Evolutionary conservation across 2,329 filamentous ascomycete genomes (phyloP).

Genomic region (Colletotrichum navitas): DNA sequence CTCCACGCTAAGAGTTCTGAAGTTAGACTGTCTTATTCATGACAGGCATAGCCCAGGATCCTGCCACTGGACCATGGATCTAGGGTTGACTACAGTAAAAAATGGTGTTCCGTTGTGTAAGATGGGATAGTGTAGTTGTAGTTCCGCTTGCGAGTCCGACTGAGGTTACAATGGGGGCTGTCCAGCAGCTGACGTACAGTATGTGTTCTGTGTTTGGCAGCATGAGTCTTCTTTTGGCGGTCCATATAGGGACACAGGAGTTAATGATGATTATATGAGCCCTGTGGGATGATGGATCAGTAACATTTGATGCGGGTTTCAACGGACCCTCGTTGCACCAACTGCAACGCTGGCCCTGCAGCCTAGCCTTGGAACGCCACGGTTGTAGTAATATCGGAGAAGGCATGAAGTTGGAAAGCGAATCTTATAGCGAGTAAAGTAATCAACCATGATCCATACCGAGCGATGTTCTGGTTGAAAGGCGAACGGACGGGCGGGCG

Average conservation of each 20-base stretch:
- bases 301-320: neutral
- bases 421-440: constrained; percentile 7
- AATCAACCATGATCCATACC: constrained; percentile 28
- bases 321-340: constrained; percentile 24
- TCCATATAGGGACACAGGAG: neutral
- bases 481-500: constrained; percentile 16
- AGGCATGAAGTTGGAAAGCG: constrained; percentile 8
- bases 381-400: constrained; percentile 10
- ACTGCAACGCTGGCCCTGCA: constrained; percentile 28
- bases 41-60: constrained; percentile 35
- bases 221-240: neutral
- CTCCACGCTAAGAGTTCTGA: constrained; percentile 3
- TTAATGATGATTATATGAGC: neutral
- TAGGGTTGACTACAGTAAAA: constrained; percentile 23
- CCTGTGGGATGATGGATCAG: constrained; percentile 12
- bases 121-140: constrained; percentile 14
- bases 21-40: constrained; percentile 23
- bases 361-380: constrained; percentile 12
- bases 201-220: constrained; percentile 1
- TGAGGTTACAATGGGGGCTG: constrained; percentile 23
- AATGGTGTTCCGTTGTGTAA: neutral
- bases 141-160: constrained; percentile 14
- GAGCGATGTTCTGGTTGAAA: neutral
- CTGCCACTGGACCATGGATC: constrained; percentile 32
- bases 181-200: neutral